phyloP scores from a whole-genome alignment of 1,284 basidiomycete species.

The Rhizoctonia solani region DNA sequence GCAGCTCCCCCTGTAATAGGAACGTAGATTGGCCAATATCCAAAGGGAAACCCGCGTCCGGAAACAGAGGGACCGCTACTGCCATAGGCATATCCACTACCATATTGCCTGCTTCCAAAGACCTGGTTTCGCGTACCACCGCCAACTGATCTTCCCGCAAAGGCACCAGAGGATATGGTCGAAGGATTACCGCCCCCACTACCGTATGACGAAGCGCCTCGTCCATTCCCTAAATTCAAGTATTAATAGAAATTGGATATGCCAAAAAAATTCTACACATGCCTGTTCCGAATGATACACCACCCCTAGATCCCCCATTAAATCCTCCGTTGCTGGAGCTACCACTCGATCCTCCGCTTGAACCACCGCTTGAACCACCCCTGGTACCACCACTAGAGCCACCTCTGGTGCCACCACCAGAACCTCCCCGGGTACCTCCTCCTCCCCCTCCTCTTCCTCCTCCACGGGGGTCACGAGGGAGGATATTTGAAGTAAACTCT shows the following conservation, averaged over 20 bases:
- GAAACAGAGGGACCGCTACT: conserved; percentile 35
- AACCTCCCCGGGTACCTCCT: background rate
- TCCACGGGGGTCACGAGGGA: conserved; percentile 1
- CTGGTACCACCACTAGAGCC: background rate
- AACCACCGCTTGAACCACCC: background rate
- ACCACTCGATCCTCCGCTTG: background rate
- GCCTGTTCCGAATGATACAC: conserved; percentile 21
- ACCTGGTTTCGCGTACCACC: conserved; percentile 37
- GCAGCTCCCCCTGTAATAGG: conserved; percentile 1
- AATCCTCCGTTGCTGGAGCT: background rate
- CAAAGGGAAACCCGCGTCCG: conserved; percentile 40
- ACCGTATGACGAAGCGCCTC: conserved; percentile 26
- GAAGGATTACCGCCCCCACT: conserved; percentile 15
- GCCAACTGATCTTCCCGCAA: conserved; percentile 36
- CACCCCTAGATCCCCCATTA: conserved; percentile 6
- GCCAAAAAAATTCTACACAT: too few species aligned
- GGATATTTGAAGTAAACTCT: background rate
- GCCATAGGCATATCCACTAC: conserved; percentile 41
- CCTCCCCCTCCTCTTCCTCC: conserved; percentile 14
- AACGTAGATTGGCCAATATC: conserved; percentile 41
- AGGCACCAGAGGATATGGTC: conserved; percentile 27
- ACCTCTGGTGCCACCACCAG: background rate
- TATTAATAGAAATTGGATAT: too few species aligned
- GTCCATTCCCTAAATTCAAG: background rate
- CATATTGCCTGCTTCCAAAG: conserved; percentile 39